A percentile compares a stretch with the other conserved stretches of the same genome.
Evolutionary conservation across 495 filamentous ascomycete genomes (phyloP).

Genomic region (Penicillium coprophilum): DNA sequence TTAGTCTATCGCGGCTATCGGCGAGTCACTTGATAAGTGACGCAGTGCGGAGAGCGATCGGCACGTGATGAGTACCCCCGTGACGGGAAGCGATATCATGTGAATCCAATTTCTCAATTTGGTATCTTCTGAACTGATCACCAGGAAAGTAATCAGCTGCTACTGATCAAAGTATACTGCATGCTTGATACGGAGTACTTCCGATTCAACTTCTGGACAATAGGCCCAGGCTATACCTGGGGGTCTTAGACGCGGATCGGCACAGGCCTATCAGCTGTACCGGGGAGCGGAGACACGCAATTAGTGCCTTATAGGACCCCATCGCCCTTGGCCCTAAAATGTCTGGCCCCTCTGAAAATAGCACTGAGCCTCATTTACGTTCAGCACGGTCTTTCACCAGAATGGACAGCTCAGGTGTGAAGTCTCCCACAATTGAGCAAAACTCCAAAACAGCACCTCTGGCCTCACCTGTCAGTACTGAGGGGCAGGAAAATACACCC

Average conservation of each 20-base stretch:
- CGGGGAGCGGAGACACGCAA: conserved; percentile 24
- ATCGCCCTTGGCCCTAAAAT: conserved; percentile 28
- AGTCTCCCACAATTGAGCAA: conserved; percentile 35
- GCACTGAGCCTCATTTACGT: conserved; percentile 34
- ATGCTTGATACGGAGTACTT: background rate
- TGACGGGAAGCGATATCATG: conserved; percentile 13
- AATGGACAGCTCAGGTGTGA: conserved; percentile 47
- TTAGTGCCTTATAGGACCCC: conserved; percentile 27
- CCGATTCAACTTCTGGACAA: background rate
- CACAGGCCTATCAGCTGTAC: conserved; percentile 38
- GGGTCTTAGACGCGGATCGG: conserved; percentile 28
- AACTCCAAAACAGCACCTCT: conserved; percentile 29
- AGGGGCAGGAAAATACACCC: conserved; percentile 38
- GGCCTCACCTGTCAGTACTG: conserved; percentile 25
- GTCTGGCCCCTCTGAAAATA: conserved; percentile 30
- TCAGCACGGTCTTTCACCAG: conserved; percentile 55
- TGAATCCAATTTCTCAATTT: background rate
- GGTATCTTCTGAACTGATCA: background rate
- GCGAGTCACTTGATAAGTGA: conserved; percentile 29
- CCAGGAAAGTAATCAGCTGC: background rate
- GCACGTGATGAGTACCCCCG: conserved; percentile 21
- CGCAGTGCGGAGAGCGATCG: conserved; percentile 27
- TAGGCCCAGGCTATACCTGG: background rate
- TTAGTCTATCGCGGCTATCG: conserved; percentile 16
- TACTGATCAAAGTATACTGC: background rate